Base-by-base conservation (phyloP, 2,329 filamentous ascomycete species). In the Aspergillus thermomutatus region DNA sequence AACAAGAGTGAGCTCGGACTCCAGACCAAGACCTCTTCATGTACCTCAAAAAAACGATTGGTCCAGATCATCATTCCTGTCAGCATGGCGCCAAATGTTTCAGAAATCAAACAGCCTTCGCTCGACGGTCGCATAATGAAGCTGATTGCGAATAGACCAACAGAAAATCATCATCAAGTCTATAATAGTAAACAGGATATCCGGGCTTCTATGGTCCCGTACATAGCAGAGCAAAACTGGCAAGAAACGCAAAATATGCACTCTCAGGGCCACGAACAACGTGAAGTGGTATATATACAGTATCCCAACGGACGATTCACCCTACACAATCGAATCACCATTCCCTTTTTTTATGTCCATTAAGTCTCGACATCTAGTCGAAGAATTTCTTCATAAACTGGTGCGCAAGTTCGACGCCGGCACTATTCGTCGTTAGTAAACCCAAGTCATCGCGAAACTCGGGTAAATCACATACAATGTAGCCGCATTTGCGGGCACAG, bases 401-500 rank as follows among this genome's bases (percentile, higher is more conserved):
- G 65, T 81, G 79, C 6, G 79, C 79, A 47, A 81, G 66, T 56
- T 81, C 79, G 17, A 81, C 79, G 56, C 79, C 79, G 27, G 80
- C 67, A 65, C 74, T 77, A 45, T 34, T 50, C 48, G 59, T 7
- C 7, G 45, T 66, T 62, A 66, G 63, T 45, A 52, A 52, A 56
- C 19, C 50, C 14, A 4, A n/a, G 9, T 7, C 26, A 9, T 9
- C 26, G 26, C 17, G 9, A 19, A 10, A 23, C 9, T 23, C n/a
- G 5, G 2, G 25, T 5, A 51, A 27, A 45, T 17, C 17, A 68
- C 77, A 59, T 73, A 79, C 73, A 99, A 99, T 2, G 94, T 97
- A 31, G 94, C 94, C 1, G 94, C 94, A 72, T 99, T 99, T 9
- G 94, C 94, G 6, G 94, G 94, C 46, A 97, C 92, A 4, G 94